Conservation (phyloP, 2,329 filamentous ascomycete genomes). For the Botrytis fabae region DNA sequence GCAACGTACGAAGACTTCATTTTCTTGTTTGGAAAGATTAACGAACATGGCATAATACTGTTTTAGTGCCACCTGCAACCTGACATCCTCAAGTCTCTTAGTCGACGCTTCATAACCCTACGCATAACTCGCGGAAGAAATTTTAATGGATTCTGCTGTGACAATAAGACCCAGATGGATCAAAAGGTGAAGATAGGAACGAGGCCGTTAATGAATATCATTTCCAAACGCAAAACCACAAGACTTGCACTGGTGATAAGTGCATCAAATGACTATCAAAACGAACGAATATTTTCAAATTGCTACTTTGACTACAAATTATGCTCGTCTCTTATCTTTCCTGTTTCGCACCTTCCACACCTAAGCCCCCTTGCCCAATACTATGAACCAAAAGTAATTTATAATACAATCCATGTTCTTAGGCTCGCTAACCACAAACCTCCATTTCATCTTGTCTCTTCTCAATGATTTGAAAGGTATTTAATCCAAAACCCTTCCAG, state of each 20-base stretch:
- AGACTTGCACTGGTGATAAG: not conserved
- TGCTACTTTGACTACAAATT: slow-evolving; percentile 4
- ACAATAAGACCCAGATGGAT: not conserved
- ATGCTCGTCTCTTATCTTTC: slow-evolving; percentile 4
- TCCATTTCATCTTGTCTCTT: not conserved
- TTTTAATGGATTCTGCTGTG: not conserved
- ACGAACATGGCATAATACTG: not conserved
- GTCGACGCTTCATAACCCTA: not conserved
- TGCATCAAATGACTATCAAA: not conserved
- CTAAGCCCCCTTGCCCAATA: not conserved
- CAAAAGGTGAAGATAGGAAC: not conserved
- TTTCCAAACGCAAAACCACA: not conserved
- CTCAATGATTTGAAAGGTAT: not conserved
- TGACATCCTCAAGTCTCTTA: not conserved
- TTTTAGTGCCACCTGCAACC: not conserved
- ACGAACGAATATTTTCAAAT: slow-evolving; percentile 14
- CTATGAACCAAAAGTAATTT: not conserved
- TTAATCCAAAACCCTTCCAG: slow-evolving; percentile 67
- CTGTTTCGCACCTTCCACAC: not conserved
- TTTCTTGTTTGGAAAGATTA: not conserved
- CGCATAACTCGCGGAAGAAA: not conserved
- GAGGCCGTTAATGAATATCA: not conserved
- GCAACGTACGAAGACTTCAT: not conserved
- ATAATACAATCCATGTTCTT: slow-evolving; percentile 12
- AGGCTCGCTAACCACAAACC: not conserved